These are phyloP conservation scores for Amylocarpus encephaloides DNA, from an alignment of 2,329 filamentous ascomycete species.

Conservation along the genomic window DNA sequence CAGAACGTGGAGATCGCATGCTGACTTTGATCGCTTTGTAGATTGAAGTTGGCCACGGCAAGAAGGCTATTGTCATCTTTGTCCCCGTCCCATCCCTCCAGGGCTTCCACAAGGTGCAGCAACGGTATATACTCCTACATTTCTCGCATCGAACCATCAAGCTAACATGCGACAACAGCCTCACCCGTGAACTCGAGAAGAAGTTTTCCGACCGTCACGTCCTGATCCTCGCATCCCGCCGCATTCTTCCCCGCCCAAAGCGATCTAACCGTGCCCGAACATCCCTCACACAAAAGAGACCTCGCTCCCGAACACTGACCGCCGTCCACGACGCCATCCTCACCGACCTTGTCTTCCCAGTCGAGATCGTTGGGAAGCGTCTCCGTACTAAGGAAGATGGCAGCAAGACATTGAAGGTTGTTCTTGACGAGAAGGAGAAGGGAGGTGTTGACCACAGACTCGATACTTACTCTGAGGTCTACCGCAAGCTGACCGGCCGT, in stretches of 20 bases:
- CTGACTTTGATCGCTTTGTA: slow-evolving; percentile 64
- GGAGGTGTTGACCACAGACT: slow-evolving; percentile 99
- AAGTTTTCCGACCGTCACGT: slow-evolving; percentile 99
- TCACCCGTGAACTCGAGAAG: slow-evolving; percentile 99
- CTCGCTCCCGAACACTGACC: slow-evolving; percentile 93
- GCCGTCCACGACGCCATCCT: slow-evolving; percentile 99
- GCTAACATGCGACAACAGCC: slow-evolving; percentile 44
- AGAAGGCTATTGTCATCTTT: slow-evolving; percentile 99
- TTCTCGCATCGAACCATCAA: background rate
- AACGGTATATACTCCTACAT: slow-evolving; percentile 66
- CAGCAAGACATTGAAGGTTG: slow-evolving; percentile 96
- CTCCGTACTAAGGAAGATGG: slow-evolving; percentile 98
- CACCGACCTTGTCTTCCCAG: slow-evolving; percentile 95
- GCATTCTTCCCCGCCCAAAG: slow-evolving; percentile 98
- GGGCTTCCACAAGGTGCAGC: slow-evolving; percentile 99
- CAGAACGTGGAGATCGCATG: slow-evolving; percentile 62
- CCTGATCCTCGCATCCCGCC: slow-evolving; percentile 96
- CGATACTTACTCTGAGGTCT: slow-evolving; percentile 99
- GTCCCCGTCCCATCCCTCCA: slow-evolving; percentile 98
- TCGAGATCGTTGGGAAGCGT: slow-evolving; percentile 99
- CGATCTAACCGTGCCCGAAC: slow-evolving; percentile 94
- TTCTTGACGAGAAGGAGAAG: slow-evolving; percentile 99
- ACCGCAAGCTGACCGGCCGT: slow-evolving; percentile 95
- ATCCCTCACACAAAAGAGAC: slow-evolving; percentile 97
- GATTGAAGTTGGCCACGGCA: slow-evolving; percentile 99